Conservation (phyloP, 2,329 filamentous ascomycete species). For the Cercospora brassicicola region DNA sequence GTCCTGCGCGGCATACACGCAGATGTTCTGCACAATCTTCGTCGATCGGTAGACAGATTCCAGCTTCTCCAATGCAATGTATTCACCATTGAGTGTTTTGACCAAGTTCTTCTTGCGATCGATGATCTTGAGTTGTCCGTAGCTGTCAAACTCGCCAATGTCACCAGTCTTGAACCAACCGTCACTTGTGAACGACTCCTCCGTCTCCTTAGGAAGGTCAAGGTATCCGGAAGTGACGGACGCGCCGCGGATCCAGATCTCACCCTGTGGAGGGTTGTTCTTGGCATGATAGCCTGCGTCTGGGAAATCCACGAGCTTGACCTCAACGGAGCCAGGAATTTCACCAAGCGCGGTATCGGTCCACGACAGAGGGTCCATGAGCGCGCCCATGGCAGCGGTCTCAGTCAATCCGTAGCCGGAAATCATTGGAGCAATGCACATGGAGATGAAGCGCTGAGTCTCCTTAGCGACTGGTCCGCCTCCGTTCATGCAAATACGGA, state of each 20-base stretch:
- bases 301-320: slow-evolving; percentile 87
- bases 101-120: slow-evolving; percentile 98
- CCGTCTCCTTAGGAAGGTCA: slow-evolving; percentile 80
- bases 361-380: slow-evolving; percentile 83
- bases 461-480: slow-evolving; percentile 86
- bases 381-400: slow-evolving; percentile 71
- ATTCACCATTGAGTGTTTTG: slow-evolving; percentile 93
- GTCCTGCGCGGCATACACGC: slow-evolving; percentile 76
- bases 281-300: slow-evolving; percentile 83
- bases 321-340: slow-evolving; percentile 72
- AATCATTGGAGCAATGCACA: slow-evolving; percentile 93
- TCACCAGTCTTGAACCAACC: slow-evolving; percentile 98
- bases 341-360: slow-evolving; percentile 75
- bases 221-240: slow-evolving; percentile 77
- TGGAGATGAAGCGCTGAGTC: slow-evolving; percentile 85
- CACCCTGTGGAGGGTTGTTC: slow-evolving; percentile 78
- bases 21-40: slow-evolving; percentile 79
- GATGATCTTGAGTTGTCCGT: slow-evolving; percentile 81
- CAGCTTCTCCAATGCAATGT: slow-evolving; percentile 93
- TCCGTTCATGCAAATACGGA: slow-evolving; percentile 91
- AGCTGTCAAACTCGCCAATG: slow-evolving; percentile 81
- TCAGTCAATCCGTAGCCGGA: slow-evolving; percentile 92
- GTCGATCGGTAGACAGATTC: slow-evolving; percentile 85
- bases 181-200: slow-evolving; percentile 72
- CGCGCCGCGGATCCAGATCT: slow-evolving; percentile 83